Evolutionary conservation across 1,284 basidiomycete genomes (phyloP).

Genomic region (Vanrija humicola): DNA sequence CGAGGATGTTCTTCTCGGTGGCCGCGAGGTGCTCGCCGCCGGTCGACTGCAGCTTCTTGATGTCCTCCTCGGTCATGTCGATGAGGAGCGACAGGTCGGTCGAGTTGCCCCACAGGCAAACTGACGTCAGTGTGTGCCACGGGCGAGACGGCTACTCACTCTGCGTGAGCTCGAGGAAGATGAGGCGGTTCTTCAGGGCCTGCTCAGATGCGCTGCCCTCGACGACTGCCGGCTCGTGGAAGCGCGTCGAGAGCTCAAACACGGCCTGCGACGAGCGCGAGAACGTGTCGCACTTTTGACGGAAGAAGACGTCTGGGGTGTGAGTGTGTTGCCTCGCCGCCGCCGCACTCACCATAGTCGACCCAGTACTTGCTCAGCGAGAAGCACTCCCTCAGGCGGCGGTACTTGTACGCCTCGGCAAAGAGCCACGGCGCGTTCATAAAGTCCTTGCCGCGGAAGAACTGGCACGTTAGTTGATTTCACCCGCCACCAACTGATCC

Average conservation of each 20-base stretch:
- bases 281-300: slow-evolving; percentile 95
- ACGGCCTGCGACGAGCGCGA: slow-evolving; percentile 88
- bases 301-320: slow-evolving; percentile 62
- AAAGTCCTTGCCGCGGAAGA: slow-evolving; percentile 92
- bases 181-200: slow-evolving; percentile 72
- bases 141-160: slow-evolving; percentile 45
- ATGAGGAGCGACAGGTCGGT: slow-evolving; percentile 93
- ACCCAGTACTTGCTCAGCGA: slow-evolving; percentile 88
- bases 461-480: slow-evolving; percentile 48
- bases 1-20: slow-evolving; percentile 79
- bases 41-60: slow-evolving; percentile 94
- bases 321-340: neutral
- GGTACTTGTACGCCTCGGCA: slow-evolving; percentile 97
- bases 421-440: slow-evolving; percentile 94
- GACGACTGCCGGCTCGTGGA: slow-evolving; percentile 69
- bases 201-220: slow-evolving; percentile 52
- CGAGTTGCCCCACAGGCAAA: slow-evolving; percentile 94
- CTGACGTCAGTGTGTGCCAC: slow-evolving; percentile 47
- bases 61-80: slow-evolving; percentile 98
- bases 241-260: slow-evolving; percentile 90
- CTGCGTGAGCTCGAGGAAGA: slow-evolving; percentile 94
- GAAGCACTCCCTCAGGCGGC: slow-evolving; percentile 92
- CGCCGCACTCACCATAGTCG: slow-evolving; percentile 60
- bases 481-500: no score
- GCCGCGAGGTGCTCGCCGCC: slow-evolving; percentile 92